Base-by-base conservation (phyloP, 2,329 filamentous ascomycete species). In the Diplodia intermedia region DNA sequence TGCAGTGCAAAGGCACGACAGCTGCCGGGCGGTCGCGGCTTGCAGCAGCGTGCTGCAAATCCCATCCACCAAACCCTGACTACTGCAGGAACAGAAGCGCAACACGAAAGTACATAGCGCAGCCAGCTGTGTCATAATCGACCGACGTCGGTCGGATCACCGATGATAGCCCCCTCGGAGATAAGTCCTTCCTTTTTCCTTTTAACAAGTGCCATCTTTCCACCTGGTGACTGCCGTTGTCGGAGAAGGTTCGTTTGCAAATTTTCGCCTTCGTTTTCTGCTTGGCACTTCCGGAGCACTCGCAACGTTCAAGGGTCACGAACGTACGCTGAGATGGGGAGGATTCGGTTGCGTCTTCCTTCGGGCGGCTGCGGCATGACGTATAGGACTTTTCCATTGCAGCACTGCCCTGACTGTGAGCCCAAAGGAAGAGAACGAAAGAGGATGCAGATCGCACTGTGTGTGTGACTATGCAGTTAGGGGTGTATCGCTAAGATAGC, bases 21-120 rank as follows among this genome's bases (percentile, higher is more conserved):
- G 5, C 31, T n/a, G 29, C 20, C 29, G 31, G 33, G 31, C 29
- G 3, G 31, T 9, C 9, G 23, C 15, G 7, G n/a, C 11, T 18
- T 36, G 33, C 29, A 55, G 8, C 12, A 6, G 29, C 26, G 26
- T 26, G 26, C 26, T 26, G 26, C 26, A 26, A 26, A 26, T 26
- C 26, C 26, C 26, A 26, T 26, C 3, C 26, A 36, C 15, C 20
- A 36, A 18, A 15, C 31, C n/a, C n/a, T 56, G 3, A 14, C 52
- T 54, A 54, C 53, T 56, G 53, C 53, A 56, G 53, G 53, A 56
- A 56, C 53, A 20, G 18, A 31, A 8, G 31, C 18, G n/a, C 1
- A 20, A 33, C 7, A 54, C 14, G 52, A 26, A 8, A 11, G 9
- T 36, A 11, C 26, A 26, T 8, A 11, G 26, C 9, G 15, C 31